Base-by-base conservation (phyloP, 2,329 filamentous ascomycete genomes). In the Colletotrichum sp. region DNA sequence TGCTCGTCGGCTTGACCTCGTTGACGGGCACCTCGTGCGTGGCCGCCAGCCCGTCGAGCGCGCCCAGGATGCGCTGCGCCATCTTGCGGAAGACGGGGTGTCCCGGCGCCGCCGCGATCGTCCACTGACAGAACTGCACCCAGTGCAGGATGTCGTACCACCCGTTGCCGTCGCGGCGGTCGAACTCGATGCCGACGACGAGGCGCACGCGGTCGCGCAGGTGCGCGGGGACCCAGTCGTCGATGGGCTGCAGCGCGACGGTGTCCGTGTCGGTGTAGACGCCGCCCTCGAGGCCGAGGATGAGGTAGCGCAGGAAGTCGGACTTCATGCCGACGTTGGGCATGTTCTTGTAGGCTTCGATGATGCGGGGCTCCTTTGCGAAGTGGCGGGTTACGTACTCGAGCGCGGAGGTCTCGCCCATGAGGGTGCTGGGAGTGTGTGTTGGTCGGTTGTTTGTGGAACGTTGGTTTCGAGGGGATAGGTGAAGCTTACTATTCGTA, bases 201-300 rank as follows among this genome's bases (percentile, higher is more conserved):
- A 82, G 68, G 25, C 70, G 65, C 3, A 77, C 76, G 5, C 71
- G 25, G n/a, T 60, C 66, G 27, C 70, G 39, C 36, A 76, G 78
- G 19, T 77, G 30, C 9, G 57, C 19, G 0, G 83, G 84, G 6
- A 85, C 79, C 72, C 85, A 86, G 1, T 82, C 79, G 57, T 82
- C 80, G 9, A 85, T 82, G 2, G 83, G 84, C 9, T 78, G 79
- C 2, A 85, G 74, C 2, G 84, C 84, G 12, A 85, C 82, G 3
- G 86, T 84, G 34, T 86, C 84, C 32, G 85, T 82, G 79, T 93
- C 91, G 63, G 87, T 88, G 79, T 95, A 95, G 77, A 96, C 93
- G 32, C 94, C 94, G 66, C 94, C 94, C 78, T 95, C 90, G 25
- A 94, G 94, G 70, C 96, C 91, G 76, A 96, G 88, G 75, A 94